Evolutionary conservation across 1,284 basidiomycete genomes (phyloP), one percentile per base, ranked within the genome.

Genomic region (Marasmius oreades): DNA sequence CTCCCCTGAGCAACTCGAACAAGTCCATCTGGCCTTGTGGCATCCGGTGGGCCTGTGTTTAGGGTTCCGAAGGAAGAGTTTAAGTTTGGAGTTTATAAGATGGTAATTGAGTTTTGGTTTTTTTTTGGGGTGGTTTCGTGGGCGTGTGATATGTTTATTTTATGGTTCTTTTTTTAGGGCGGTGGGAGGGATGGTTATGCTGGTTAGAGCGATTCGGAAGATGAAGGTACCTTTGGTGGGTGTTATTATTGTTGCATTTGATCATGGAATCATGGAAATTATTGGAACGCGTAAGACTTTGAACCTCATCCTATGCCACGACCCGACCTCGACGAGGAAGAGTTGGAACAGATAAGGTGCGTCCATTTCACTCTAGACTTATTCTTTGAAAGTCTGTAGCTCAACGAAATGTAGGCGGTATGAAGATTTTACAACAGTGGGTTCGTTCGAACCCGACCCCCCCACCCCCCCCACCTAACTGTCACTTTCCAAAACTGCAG

Each of bases 381-480:
- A 18, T 33, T 10, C 24, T 42, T 12, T 2, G 20, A 47, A 22
- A 11, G 36, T 26, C 42, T 56, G 5, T n/a, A 37, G n/a, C n/a
- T 11, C 12, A 11, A 57, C 23, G 14, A 2, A 14, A 14, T n/a
- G 45, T 2, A 66, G 88, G 62, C 86, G 85, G 56, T 90, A 90
- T 73, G 84, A 88, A 72, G 93, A 95, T 74, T 95, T 96, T 67
- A 89, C 86, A 39, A 81, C 79, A 3, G 78, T 81, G 76, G 79
- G 79, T 79, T 63, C 48, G 55, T 18, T 12, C 24, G 31, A n/a
- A n/a, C n/a, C 14, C 18, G 37, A 26, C 46, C 39, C 46, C 3
- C 23, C 16, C 11, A 8, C n/a, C 26, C 14, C 16, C 20, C 23
- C 3, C n/a, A n/a, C n/a, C n/a, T n/a, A n/a, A n/a, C n/a, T n/a